A percentile compares a stretch with the other conserved stretches of the same genome.
phyloP scores from a whole-genome alignment of 2,329 filamentous ascomycete species.

The Ceratocystiopsis sp. region DNA sequence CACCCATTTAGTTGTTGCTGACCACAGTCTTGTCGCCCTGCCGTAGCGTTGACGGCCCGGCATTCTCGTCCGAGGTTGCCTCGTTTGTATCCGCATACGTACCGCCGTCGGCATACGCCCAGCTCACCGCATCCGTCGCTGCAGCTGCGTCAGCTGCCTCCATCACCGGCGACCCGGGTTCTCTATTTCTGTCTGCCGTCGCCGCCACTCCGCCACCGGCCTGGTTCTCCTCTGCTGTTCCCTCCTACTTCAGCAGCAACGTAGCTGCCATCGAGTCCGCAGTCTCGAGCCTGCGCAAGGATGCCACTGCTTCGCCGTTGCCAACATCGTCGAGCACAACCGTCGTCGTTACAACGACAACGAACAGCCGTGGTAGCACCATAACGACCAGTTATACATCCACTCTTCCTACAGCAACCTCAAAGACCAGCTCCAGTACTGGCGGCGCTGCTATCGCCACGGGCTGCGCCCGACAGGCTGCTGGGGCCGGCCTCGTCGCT shows the following conservation, averaged over 20 bases:
- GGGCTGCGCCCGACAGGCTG: background rate
- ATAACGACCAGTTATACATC: slow-evolving; percentile 11
- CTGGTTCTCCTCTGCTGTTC: slow-evolving; percentile 7
- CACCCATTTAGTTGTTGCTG: no score
- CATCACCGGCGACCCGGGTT: slow-evolving; percentile 13
- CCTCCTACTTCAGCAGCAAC: slow-evolving; percentile 3
- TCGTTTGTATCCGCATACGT: slow-evolving; percentile 16
- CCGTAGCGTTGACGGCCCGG: no score
- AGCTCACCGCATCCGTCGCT: slow-evolving; percentile 12
- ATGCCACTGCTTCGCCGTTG: background rate
- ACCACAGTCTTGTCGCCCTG: no score
- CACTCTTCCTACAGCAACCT: slow-evolving; percentile 6
- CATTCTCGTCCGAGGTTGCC: slow-evolving; percentile 8
- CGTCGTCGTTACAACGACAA: slow-evolving; percentile 11
- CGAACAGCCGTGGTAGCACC: slow-evolving; percentile 12
- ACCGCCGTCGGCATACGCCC: slow-evolving; percentile 11
- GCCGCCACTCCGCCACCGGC: slow-evolving; percentile 12
- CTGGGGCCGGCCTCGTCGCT: slow-evolving; percentile 3
- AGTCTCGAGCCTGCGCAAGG: slow-evolving; percentile 11
- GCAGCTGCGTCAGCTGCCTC: slow-evolving; percentile 9
- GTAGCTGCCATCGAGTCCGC: slow-evolving; percentile 7
- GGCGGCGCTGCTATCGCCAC: slow-evolving; percentile 5
- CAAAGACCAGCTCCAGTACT: background rate
- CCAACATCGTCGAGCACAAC: slow-evolving; percentile 7
- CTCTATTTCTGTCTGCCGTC: slow-evolving; percentile 12